A percentile compares a stretch with the other conserved stretches of the same genome.
phyloP scores from a whole-genome alignment of 2,329 filamentous ascomycete genomes.

The Shiraia bambusicola region DNA sequence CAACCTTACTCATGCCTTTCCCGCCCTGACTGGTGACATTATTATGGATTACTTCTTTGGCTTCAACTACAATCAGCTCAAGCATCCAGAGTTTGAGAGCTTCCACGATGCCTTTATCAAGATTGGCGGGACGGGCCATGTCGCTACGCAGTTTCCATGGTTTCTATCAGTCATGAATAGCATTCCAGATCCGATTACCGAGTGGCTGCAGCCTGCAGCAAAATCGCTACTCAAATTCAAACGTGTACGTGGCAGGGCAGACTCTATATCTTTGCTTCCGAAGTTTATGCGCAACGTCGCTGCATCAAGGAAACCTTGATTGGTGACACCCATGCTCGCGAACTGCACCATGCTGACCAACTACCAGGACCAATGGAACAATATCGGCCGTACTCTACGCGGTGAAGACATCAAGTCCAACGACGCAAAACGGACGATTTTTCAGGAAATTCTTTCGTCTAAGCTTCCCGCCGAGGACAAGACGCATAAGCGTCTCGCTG shows the following conservation, averaged over 20 bases:
- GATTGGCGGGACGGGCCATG: slow-evolving; percentile 32
- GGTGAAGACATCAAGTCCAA: slow-evolving; percentile 35
- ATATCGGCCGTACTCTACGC: slow-evolving; percentile 29
- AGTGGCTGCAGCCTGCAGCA: slow-evolving; percentile 35
- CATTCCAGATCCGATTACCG: slow-evolving; percentile 33
- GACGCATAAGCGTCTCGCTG: slow-evolving; percentile 38
- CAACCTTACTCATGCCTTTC: slow-evolving; percentile 39
- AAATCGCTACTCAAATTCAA: slow-evolving; percentile 36
- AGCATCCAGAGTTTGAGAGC: slow-evolving; percentile 36
- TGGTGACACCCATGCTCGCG: neutral
- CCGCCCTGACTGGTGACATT: slow-evolving; percentile 49
- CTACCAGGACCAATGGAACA: slow-evolving; percentile 24
- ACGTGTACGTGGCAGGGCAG: slow-evolving; percentile 20
- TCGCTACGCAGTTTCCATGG: slow-evolving; percentile 37
- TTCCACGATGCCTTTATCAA: slow-evolving; percentile 40
- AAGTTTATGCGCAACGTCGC: neutral
- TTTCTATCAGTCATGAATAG: slow-evolving; percentile 38
- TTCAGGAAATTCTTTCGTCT: slow-evolving; percentile 35
- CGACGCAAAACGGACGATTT: slow-evolving; percentile 38
- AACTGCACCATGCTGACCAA: neutral
- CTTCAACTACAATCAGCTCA: slow-evolving; percentile 38
- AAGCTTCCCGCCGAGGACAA: slow-evolving; percentile 41
- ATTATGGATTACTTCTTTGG: slow-evolving; percentile 49
- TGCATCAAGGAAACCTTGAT: slow-evolving; percentile 1
- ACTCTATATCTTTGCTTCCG: neutral